A percentile compares a stretch with the other conserved stretches of the same genome.
Conservation (phyloP, 306 rosid genomes). For the Gillenia trifoliata region DNA sequence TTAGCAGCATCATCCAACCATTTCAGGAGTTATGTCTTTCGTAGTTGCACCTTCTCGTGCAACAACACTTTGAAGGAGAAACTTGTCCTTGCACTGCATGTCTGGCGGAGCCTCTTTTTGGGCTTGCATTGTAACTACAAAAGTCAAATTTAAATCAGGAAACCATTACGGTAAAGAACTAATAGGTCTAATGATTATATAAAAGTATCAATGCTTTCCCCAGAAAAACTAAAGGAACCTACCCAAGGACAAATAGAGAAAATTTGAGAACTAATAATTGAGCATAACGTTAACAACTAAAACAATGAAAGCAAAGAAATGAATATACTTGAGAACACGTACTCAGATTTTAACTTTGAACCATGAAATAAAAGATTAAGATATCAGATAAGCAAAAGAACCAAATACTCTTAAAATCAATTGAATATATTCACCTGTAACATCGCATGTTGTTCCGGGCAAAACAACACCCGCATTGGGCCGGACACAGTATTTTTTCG, state of each 20-base stretch:
- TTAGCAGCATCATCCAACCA: constrained; percentile 30
- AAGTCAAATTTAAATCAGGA: constrained; percentile 2
- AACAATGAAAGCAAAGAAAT: not conserved
- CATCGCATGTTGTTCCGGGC: constrained; percentile 33
- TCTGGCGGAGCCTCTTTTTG: constrained; percentile 35
- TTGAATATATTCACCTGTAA: constrained; percentile 31
- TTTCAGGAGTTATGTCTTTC: constrained; percentile 36
- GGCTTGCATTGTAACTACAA: constrained; percentile 46
- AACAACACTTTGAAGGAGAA: constrained; percentile 47
- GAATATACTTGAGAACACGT: not conserved
- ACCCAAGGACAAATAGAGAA: not conserved
- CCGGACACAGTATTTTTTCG: constrained; percentile 44
- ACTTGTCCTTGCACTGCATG: constrained; percentile 56
- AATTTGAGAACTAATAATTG: not conserved
- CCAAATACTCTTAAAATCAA: not conserved
- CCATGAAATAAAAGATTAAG: too few species aligned
- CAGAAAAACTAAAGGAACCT: not conserved
- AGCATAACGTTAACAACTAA: not conserved
- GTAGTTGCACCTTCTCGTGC: constrained; percentile 27
- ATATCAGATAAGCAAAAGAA: not conserved
- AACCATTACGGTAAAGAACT: not conserved
- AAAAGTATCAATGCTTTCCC: not conserved
- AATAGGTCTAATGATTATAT: not conserved
- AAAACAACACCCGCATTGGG: constrained; percentile 43
- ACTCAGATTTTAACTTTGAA: not conserved